phyloP scores from a whole-genome alignment of 2,329 filamentous ascomycete species.

The Aspergillus unguis region DNA sequence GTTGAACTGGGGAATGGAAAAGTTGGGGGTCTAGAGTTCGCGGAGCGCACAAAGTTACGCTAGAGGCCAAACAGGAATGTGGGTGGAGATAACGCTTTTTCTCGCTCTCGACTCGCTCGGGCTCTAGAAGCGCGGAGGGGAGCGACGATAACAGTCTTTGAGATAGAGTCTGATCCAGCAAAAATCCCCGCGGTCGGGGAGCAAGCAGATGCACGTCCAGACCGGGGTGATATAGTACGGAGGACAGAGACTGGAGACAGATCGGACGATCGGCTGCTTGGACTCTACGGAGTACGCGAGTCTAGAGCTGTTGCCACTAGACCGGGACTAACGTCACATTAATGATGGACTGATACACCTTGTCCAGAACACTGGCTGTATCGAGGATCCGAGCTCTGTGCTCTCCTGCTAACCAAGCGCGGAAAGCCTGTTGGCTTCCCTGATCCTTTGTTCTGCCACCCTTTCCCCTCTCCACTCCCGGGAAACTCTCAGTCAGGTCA shows the following conservation, averaged over 20 bases:
- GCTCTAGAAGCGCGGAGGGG: too few species aligned
- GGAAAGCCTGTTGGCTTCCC: not conserved
- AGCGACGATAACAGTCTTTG: too few species aligned
- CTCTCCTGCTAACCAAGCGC: not conserved
- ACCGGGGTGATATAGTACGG: not conserved
- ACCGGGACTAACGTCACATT: slow-evolving; percentile 3
- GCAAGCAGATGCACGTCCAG: not conserved
- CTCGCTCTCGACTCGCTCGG: too few species aligned
- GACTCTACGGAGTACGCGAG: not conserved
- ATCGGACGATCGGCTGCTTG: slow-evolving; percentile 5
- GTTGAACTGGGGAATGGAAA: not conserved
- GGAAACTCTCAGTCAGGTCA: not conserved
- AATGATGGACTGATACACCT: not conserved
- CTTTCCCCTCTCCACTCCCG: not conserved
- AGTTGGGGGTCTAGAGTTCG: too few species aligned
- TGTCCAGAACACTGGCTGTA: not conserved
- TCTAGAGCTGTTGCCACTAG: slow-evolving; percentile 4
- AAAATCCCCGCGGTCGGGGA: not conserved
- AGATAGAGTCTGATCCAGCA: not conserved
- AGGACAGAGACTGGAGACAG: not conserved
- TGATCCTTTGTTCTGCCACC: not conserved
- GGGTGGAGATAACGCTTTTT: slow-evolving; percentile 4
- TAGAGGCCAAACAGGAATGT: slow-evolving; percentile 2
- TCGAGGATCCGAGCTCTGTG: not conserved
- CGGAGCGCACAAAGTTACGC: not conserved